A percentile compares a stretch with the other conserved stretches of the same genome.
These are phyloP conservation scores for Orychophragmus violaceus DNA, from an alignment of 345 rosid genomes.

Conservation along the genomic window DNA sequence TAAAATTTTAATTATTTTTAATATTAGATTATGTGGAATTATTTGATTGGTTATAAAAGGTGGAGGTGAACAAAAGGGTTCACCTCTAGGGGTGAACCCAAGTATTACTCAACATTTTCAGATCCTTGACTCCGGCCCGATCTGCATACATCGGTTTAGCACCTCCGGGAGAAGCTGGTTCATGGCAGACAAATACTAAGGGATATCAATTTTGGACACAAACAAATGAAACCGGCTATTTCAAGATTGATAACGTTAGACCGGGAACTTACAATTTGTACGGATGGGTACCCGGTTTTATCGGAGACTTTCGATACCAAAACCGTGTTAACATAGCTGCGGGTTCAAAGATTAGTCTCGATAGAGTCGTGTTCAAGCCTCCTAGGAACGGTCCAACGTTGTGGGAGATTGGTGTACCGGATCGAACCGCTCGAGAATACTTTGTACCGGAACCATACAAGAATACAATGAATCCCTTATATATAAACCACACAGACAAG, in stretches of 20 bases:
- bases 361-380: conserved; percentile 41
- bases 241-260: conserved; percentile 52
- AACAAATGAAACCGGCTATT: conserved; percentile 51
- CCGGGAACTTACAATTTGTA: conserved; percentile 58
- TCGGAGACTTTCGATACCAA: conserved; percentile 54
- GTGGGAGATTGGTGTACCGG: conserved; percentile 87
- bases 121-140: conserved; percentile 31
- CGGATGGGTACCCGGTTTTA: conserved; percentile 69
- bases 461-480: conserved; percentile 40
- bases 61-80: too few relatives aligned
- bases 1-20: too few relatives aligned
- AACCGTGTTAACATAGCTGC: conserved; percentile 33
- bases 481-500: conserved; percentile 30
- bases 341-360: conserved; percentile 44
- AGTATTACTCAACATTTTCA: too few relatives aligned
- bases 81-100: too few relatives aligned
- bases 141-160: conserved; percentile 85
- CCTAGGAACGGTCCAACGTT: conserved; percentile 82
- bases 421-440: conserved; percentile 66
- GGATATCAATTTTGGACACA: conserved; percentile 85
- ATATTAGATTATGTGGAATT: too few relatives aligned
- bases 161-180: conserved; percentile 61
- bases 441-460: conserved; percentile 62
- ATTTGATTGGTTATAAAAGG: too few relatives aligned
- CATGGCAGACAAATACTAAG: conserved; percentile 83